phyloP scores from a whole-genome alignment of 345 rosid species.

The Aquilaria malaccensis region DNA sequence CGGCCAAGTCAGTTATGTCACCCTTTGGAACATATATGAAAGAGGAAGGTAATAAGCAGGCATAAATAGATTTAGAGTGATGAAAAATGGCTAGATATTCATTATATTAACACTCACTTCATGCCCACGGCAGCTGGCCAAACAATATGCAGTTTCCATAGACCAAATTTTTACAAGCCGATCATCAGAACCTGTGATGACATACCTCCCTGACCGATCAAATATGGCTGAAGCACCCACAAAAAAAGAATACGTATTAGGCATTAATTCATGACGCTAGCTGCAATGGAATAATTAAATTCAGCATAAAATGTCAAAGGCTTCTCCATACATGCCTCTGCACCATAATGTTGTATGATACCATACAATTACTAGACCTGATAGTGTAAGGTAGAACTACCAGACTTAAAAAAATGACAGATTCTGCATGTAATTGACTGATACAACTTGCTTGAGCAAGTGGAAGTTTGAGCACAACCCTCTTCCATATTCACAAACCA shows the following conservation, averaged over 20 bases:
- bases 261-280: neutral
- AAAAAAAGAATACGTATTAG: slow-evolving; percentile 13
- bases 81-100: slow-evolving; percentile 11
- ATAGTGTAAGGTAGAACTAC: no score
- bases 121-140: slow-evolving; percentile 99
- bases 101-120: slow-evolving; percentile 61
- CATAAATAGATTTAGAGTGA: slow-evolving; percentile 7
- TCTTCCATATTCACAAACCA: no score
- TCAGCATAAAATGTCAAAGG: no score
- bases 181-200: slow-evolving; percentile 96
- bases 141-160: slow-evolving; percentile 98
- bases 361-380: no score
- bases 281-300: no score
- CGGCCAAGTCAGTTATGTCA: slow-evolving; percentile 98
- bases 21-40: slow-evolving; percentile 50
- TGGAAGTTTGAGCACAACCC: no score
- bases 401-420: no score
- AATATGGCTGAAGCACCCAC: slow-evolving; percentile 69
- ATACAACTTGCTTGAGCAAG: no score
- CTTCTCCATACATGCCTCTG: no score
- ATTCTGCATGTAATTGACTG: no score
- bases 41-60: slow-evolving; percentile 10
- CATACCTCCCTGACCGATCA: slow-evolving; percentile 94
- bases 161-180: slow-evolving; percentile 99
- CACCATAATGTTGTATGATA: no score